A percentile compares a stretch with the other conserved stretches of the same genome.
Evolutionary conservation across 1,284 basidiomycete species (phyloP).

Genomic region (Papiliotrema nemorosa): DNA sequence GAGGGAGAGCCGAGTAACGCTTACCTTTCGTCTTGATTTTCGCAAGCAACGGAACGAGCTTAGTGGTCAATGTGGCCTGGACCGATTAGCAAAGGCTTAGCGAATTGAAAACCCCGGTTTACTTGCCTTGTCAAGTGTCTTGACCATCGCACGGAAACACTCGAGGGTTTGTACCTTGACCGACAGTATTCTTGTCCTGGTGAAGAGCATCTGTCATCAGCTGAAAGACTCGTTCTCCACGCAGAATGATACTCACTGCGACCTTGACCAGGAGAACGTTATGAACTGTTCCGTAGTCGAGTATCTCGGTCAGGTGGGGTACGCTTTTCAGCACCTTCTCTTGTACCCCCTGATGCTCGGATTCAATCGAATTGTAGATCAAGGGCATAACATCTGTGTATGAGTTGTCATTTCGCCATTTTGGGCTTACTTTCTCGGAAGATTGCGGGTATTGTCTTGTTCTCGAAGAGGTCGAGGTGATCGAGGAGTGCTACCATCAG

Average conservation of each 20-base stretch:
- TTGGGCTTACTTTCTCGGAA: conserved; percentile 84
- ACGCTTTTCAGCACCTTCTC: conserved; percentile 83
- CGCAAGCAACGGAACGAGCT: conserved; percentile 86
- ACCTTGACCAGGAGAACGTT: conserved; percentile 80
- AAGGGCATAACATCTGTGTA: conserved; percentile 80
- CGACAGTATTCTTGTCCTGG: conserved; percentile 76
- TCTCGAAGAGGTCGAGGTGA: conserved; percentile 79
- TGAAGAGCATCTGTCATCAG: conserved; percentile 69
- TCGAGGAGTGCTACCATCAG: conserved; percentile 64
- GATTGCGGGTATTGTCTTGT: conserved; percentile 78
- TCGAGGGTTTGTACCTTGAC: conserved; percentile 86
- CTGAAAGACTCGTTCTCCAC: neutral
- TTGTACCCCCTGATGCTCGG: conserved; percentile 84
- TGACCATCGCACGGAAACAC: conserved; percentile 88
- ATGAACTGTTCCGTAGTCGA: conserved; percentile 90
- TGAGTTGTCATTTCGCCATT: neutral
- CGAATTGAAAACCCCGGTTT: neutral
- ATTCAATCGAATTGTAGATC: conserved; percentile 91
- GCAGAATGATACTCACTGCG: conserved; percentile 57
- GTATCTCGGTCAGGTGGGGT: conserved; percentile 82
- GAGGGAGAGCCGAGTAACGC: conserved; percentile 7
- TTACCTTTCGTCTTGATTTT: conserved; percentile 84
- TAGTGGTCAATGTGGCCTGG: conserved; percentile 77
- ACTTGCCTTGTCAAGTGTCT: conserved; percentile 82
- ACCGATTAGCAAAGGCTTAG: too few species aligned